phyloP scores from a whole-genome alignment of 345 rosid species.

The Lagerstroemia speciosa region DNA sequence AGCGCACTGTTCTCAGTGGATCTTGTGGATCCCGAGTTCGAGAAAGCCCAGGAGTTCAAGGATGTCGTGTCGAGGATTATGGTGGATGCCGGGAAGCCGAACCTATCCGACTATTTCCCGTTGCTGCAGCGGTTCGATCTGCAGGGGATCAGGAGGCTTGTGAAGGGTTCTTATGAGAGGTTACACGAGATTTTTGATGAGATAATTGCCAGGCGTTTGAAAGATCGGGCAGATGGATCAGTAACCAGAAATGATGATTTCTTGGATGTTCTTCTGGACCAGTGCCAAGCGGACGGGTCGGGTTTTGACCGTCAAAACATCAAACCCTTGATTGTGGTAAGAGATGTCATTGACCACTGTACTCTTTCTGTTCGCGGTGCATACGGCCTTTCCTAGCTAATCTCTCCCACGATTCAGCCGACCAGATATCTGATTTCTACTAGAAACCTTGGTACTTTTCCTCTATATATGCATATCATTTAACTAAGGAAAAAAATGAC shows the following conservation, averaged over 20 bases:
- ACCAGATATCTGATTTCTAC: no score
- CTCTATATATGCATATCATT: no score
- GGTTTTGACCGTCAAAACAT: slow-evolving; percentile 16
- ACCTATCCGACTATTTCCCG: slow-evolving; percentile 12
- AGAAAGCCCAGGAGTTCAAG: slow-evolving; percentile 8
- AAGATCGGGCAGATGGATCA: neutral
- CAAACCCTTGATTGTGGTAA: slow-evolving; percentile 29
- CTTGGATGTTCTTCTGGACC: slow-evolving; percentile 30
- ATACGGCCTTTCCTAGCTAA: no score
- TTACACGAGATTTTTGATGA: slow-evolving; percentile 2
- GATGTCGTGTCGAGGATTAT: slow-evolving; percentile 9
- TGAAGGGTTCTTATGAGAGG: neutral
- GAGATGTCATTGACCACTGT: no score
- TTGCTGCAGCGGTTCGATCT: slow-evolving; percentile 5
- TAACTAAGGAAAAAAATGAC: no score
- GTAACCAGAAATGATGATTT: slow-evolving; percentile 14
- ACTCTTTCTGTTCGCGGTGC: no score
- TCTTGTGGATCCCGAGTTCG: slow-evolving; percentile 6
- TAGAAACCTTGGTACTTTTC: no score
- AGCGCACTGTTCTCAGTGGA: slow-evolving; percentile 12
- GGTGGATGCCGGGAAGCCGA: slow-evolving; percentile 12
- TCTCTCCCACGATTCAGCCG: no score
- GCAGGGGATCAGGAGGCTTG: slow-evolving; percentile 7
- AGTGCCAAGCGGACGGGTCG: slow-evolving; percentile 13
- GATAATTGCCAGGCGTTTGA: slow-evolving; percentile 18